Evolutionary conservation across 2,329 filamentous ascomycete genomes (phyloP), one percentile per base, ranked within the genome.

Genomic region (Akanthomyces uredinophilus): DNA sequence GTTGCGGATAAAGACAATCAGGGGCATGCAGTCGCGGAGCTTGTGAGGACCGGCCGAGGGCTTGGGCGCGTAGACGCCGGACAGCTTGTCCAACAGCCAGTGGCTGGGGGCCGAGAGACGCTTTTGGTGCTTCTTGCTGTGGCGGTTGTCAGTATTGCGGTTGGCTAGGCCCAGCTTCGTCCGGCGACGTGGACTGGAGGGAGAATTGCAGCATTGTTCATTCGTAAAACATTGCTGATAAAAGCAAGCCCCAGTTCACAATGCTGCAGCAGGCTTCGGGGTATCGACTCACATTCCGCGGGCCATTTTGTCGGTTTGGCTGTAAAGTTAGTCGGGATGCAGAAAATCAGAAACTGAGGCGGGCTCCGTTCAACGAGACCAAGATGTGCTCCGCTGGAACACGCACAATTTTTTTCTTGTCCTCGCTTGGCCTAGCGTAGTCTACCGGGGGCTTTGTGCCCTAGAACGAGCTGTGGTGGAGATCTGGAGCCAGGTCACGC

Each of bases 61-160:
- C 75, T 78, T 78, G 74, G 87, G 87, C 72, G 86, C 88, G 77
- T 90, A 94, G 82, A 86, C 84, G 79, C 95, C 95, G 81, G 92
- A 96, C 79, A 99, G 87, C 84, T 99, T 99, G 91, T 99, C 95
- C 81, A 99, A 87, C 79, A 99, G 91, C 95, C 95, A 99, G 90
- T 98, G 95, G 80, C 91, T 96, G 78, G 95, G 95, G 79, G 95
- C 95, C 83, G 91, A 95, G 79, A 98, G 87, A 87, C 95, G 93
- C 93, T 99, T 98, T 84, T 98, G 94, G 85, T 99, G 95, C 90
- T 97, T 97, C 88, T 95, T 96, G 83, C 90, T 93, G 77, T 75
- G 70, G 67, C 67, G 67, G 32, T 70, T 71, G 77, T 71, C 71
- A 76, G 70, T 66, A 61, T 65, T 59, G 5, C n/a, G 16, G 41